Evolutionary conservation across 2,329 filamentous ascomycete species (phyloP), one percentile per base, ranked within the genome.

Genomic region (Clarireedia homoeocarpa): DNA sequence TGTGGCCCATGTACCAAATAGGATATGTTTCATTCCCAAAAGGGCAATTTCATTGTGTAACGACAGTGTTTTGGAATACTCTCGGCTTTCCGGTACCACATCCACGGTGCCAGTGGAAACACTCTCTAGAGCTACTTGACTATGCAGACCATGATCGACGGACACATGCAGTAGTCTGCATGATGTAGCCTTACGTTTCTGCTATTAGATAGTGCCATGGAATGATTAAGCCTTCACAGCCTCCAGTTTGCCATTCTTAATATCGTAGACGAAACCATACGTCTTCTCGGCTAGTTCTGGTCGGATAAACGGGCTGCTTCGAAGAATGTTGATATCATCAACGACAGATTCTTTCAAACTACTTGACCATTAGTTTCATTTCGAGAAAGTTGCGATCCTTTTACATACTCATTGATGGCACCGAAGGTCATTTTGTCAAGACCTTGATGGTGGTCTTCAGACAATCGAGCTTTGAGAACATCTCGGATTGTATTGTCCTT

Each of bases 341-440:
- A 54, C 51, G 30, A 67, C 59, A 30, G 62, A 66, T 40, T 64
- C 58, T 45, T 65, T 62, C 30, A 67, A 14, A 17, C 17, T 54
- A 4, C 14, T n/a, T 12, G 2, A 14, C 14, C 5, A 30, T 40
- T 12, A 42, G 51, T n/a, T n/a, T 15, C 6, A 17, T n/a, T 44
- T 12, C 17, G 12, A 17, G 30, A 27, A 23, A 17, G 9, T 2
- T 5, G n/a, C 5, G 5, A 4, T 10, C 27, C 39, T 49, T 15
- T 30, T 30, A 20, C n/a, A 52, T 59, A 68, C 63, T 67, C 57
- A 15, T 51, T 54, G 42, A 68, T 63, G 20, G 63, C 63, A 15
- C 66, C 63, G 51, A 69, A 68, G 2, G 20, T 27, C 55, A 63
- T 63, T 3, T 23, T 47, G 9, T 67, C 65, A 45, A 69, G 63